Base-by-base conservation (phyloP, 805 yeast species). In the Saccharomycopsis fodiens region DNA sequence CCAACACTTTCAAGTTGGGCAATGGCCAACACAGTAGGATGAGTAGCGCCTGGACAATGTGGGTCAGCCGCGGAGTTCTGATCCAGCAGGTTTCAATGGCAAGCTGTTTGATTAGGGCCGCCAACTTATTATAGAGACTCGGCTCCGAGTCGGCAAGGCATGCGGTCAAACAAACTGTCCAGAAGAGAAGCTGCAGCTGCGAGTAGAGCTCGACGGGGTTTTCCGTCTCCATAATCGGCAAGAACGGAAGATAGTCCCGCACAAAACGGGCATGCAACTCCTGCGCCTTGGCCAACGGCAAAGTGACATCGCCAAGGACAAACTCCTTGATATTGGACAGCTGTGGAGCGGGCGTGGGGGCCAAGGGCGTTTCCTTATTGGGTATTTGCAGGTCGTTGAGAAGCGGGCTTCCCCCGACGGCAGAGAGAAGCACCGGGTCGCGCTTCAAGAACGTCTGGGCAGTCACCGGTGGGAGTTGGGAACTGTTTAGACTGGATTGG, bases 21-120 rank as follows among this genome's bases (percentile, higher is more conserved):
- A 89, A 62, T 0, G 96, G 96, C 97, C 97, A 89, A 13, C 79
- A 78, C 23, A 89, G 78, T 23, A 89, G 67, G n/a, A 89, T 82
- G 21, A 89, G 65, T 34, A 89, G 67, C 0, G 96, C 95, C 59
- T 89, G 97, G 5, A 89, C 86, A 34, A 89, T 89, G 60, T 89
- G 96, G 0, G 96, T 85, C 2, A 95, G 85, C 58, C 97, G 72
- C 2, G 97, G 96, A 0, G 97, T 89, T 47, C 89, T 69, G 41
- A 88, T 78, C 94, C 96, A 86, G 63, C 96, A 87, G 0, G 94
- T 85, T 57, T 85, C 95, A 44, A 86, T 86, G 0, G 95, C 95
- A 54, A 88, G 66, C 57, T 85, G 93, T 57, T 85, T 85, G 54
- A 89, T 84, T 35, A 86, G 68, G 1, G 85, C 76, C 13, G 93